phyloP scores from a whole-genome alignment of 1,284 basidiomycete species.

The Irpex rosettiformis region DNA sequence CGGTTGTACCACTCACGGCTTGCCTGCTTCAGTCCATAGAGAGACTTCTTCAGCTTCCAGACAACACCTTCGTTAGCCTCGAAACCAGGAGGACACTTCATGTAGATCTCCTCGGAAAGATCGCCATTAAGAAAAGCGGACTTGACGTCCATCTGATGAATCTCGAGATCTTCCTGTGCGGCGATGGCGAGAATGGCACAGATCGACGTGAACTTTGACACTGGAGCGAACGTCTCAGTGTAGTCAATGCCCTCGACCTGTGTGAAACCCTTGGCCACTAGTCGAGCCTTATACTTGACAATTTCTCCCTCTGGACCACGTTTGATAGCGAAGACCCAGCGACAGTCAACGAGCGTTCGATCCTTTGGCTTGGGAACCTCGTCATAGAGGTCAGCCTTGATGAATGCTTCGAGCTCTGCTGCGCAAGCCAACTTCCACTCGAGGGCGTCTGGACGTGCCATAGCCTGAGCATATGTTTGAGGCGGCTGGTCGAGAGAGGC shows the following conservation, averaged over 20 bases:
- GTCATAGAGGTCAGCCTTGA: constrained; percentile 16
- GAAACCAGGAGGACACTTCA: constrained; percentile 20
- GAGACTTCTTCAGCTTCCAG: constrained; percentile 15
- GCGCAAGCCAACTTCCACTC: constrained; percentile 17
- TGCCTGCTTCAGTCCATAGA: constrained; percentile 24
- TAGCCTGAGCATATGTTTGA: constrained; percentile 3
- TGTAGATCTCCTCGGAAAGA: constrained; percentile 19
- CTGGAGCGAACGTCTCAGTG: constrained; percentile 39
- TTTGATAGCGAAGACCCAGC: constrained; percentile 29
- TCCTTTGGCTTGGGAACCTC: constrained; percentile 12
- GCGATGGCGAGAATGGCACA: constrained; percentile 34
- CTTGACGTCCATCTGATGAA: constrained; percentile 37
- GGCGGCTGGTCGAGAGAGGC: not conserved
- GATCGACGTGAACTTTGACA: constrained; percentile 33
- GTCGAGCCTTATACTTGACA: constrained; percentile 30
- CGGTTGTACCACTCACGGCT: constrained; percentile 17
- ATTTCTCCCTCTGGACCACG: constrained; percentile 24
- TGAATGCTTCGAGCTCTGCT: constrained; percentile 14
- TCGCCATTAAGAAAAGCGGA: constrained; percentile 25
- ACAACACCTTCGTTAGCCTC: constrained; percentile 7
- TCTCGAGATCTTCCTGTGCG: constrained; percentile 31
- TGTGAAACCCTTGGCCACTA: constrained; percentile 35
- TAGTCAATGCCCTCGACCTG: constrained; percentile 40
- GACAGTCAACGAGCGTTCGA: constrained; percentile 21
- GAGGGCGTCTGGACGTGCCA: constrained; percentile 12